Evolutionary conservation across 2,329 filamentous ascomycete species (phyloP).

Genomic region (Fonsecaea nubica): DNA sequence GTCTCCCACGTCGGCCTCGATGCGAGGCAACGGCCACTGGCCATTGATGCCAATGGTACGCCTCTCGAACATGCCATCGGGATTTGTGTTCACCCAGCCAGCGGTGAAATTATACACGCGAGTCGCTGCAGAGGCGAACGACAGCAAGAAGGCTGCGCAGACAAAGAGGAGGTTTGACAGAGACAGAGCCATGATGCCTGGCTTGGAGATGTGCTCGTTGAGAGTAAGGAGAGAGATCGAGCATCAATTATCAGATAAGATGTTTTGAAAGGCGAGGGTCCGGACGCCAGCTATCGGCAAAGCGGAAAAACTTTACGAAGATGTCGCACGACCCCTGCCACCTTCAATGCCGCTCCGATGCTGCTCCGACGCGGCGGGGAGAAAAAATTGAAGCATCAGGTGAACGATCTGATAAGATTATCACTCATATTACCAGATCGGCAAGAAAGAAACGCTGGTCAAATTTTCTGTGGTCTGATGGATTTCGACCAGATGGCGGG

Average conservation of each 20-base stretch:
- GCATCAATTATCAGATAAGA: slow-evolving; percentile 35
- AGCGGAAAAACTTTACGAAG: slow-evolving; percentile 1
- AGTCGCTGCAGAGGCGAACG: slow-evolving; percentile 40
- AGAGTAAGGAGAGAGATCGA: slow-evolving; percentile 21
- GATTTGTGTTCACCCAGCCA: slow-evolving; percentile 73
- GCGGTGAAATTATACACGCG: slow-evolving; percentile 69
- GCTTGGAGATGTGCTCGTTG: slow-evolving; percentile 13
- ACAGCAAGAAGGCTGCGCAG: slow-evolving; percentile 38
- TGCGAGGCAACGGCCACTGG: slow-evolving; percentile 73
- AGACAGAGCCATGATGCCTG: slow-evolving; percentile 51
- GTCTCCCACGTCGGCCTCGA: slow-evolving; percentile 49
- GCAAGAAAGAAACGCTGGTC: not conserved
- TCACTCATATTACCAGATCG: slow-evolving; percentile 21
- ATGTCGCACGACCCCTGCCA: not conserved
- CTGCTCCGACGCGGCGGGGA: slow-evolving; percentile 18
- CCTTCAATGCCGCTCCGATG: slow-evolving; percentile 21
- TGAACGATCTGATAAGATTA: slow-evolving; percentile 31
- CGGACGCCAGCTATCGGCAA: not conserved
- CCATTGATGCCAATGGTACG: slow-evolving; percentile 79
- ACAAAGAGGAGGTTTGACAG: slow-evolving; percentile 52
- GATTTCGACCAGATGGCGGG: not conserved
- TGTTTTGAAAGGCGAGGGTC: slow-evolving; percentile 9
- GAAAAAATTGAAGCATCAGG: slow-evolving; percentile 3
- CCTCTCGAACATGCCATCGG: slow-evolving; percentile 69
- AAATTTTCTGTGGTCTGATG: not conserved